These are phyloP conservation scores for Lipomyces spencermartinsiae DNA, from an alignment of 805 yeast species.

Conservation along the genomic window DNA sequence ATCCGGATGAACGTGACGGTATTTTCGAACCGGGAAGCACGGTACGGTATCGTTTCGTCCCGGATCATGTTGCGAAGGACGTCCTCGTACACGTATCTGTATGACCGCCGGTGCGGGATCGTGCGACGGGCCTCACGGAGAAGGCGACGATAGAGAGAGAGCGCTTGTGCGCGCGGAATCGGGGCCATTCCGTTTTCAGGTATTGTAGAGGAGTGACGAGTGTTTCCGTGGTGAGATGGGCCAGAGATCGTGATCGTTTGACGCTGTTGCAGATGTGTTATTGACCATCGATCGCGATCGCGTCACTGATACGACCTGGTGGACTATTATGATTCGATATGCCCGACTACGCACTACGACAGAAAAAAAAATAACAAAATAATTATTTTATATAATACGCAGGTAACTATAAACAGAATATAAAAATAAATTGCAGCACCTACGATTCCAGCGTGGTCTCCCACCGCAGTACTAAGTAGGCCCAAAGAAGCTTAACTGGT, in stretches of 20 bases:
- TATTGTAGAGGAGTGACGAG: too few species aligned
- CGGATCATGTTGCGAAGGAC: constrained; percentile 25
- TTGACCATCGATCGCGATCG: too few species aligned
- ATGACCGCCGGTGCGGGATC: constrained; percentile 10
- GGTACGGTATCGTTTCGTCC: constrained; percentile 7
- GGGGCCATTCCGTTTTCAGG: neutral
- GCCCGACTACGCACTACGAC: neutral
- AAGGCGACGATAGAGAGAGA: neutral
- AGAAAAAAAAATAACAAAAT: neutral
- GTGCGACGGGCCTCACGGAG: neutral
- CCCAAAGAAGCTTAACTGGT: constrained; percentile 2
- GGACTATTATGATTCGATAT: too few species aligned
- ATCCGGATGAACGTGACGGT: constrained; percentile 17
- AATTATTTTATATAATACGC: neutral
- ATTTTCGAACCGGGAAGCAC: constrained; percentile 18
- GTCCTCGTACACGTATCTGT: constrained; percentile 3
- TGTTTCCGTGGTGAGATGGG: too few species aligned
- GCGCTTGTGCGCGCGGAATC: neutral
- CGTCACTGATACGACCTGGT: too few species aligned
- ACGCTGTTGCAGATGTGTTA: too few species aligned
- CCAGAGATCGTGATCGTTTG: too few species aligned
- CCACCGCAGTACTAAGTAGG: constrained; percentile 6
- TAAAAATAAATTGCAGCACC: neutral
- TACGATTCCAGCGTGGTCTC: constrained; percentile 5
- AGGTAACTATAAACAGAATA: neutral